Base-by-base conservation (phyloP, 345 rosid genomes). In the Eucalyptus regnans region DNA sequence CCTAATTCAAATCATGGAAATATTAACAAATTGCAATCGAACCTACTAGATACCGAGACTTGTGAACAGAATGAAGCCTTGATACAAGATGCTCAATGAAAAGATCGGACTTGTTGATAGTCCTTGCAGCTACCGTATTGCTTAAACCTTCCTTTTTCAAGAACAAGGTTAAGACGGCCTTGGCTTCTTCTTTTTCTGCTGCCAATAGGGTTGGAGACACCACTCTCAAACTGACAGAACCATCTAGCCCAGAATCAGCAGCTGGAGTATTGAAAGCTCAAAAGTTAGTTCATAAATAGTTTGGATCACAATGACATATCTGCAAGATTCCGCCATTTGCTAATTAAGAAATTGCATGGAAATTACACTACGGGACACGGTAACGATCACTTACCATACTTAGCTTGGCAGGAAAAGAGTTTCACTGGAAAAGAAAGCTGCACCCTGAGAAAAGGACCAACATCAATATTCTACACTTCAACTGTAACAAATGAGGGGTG, bases 11-110 rank as follows among this genome's bases (percentile, higher is more conserved):
- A 12, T 50, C 41, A 54, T 29, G 16, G 85, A 50, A 58, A 20
- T 43, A 80, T 56, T 80, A 85, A 89, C 29, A 89, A 81, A 87
- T 86, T 58, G 95, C 89, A 90, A 90, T 90, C 98, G 93, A 95
- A 96, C 99, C 99, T 93, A 96, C 98, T 91, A 96, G 99, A 93
- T 97, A 96, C 86, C 98, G 95, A 76, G 98, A 91, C 93, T 94
- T 95, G 91, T 96, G 95, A 91, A 96, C 83, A 46, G 96, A 94
- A 91, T 97, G 97, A 50, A 97, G 99, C 91, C 92, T 97, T 22
- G 98, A 93, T 88, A 97, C 93, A 89, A 96, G 96, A 90, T 97
- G 98, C 85, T 95, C 97, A 64, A 95, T 91, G 91, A 97, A 95
- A 81, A 87, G 93, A 33, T 95, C 97, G 4, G 97, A 96, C 86